Evolutionary conservation across 306 rosid species (phyloP).

Genomic region (Vigna nakashimae): DNA sequence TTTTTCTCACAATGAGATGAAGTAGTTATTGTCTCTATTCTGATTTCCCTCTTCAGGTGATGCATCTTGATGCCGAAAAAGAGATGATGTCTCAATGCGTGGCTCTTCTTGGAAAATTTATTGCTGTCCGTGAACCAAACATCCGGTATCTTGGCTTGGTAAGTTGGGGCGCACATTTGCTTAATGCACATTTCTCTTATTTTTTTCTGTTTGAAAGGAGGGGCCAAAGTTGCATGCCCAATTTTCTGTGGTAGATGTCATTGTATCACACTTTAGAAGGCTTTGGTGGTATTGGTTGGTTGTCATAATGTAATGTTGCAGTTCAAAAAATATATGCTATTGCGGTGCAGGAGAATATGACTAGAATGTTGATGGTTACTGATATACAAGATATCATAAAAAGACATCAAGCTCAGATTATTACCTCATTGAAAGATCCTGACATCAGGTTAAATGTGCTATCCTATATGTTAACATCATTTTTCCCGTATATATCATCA

Average conservation of each 20-base stretch:
- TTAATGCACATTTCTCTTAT: conserved; percentile 12
- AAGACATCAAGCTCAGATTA: conserved; percentile 98
- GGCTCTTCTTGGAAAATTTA: conserved; percentile 98
- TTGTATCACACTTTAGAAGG: conserved; percentile 35
- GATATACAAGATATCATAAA: conserved; percentile 99
- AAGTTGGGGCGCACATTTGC: conserved; percentile 47
- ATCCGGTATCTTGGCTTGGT: conserved; percentile 99
- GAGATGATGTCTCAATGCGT: conserved; percentile 99
- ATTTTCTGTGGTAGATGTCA: conserved; percentile 14
- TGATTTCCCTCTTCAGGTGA: conserved; percentile 70
- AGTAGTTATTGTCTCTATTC: conserved; percentile 38
- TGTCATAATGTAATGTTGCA: conserved; percentile 31
- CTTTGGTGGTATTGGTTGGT: conserved; percentile 26
- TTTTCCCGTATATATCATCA: conserved; percentile 19
- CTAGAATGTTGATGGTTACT: conserved; percentile 97
- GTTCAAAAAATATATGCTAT: conserved; percentile 43
- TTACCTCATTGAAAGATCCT: conserved; percentile 98
- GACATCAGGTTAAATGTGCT: conserved; percentile 82
- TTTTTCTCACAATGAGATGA: conserved; percentile 1
- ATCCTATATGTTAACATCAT: conserved; percentile 44
- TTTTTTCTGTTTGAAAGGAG: not conserved
- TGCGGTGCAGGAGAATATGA: conserved; percentile 93
- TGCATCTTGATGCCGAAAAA: conserved; percentile 99
- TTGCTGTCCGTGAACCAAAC: conserved; percentile 99
- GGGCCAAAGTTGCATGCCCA: conserved; percentile 9